Base-by-base conservation (phyloP, 345 rosid species). In the Eutrema heterophyllum region DNA sequence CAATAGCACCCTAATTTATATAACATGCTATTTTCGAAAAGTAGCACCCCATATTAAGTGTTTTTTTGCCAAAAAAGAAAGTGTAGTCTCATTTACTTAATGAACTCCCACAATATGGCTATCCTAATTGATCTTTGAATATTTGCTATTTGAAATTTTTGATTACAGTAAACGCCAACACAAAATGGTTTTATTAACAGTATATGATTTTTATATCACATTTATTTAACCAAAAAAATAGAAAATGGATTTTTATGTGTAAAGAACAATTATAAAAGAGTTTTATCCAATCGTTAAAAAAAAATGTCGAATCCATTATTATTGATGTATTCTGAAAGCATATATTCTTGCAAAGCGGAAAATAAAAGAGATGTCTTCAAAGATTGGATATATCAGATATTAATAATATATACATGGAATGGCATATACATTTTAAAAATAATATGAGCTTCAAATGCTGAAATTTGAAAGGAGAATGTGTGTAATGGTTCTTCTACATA, bases 251-350 rank as follows among this genome's bases (percentile, higher is more conserved):
- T 45, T 46, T 51, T 75, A 5, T 21, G 7, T 43, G 70, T 53
- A 68, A 59, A 50, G 73, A 75, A 60, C 29, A 67, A 41, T 67
- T 40, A 62, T 75, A 27, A 61, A 68, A 75, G 65, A 53, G 54
- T n/a, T 54, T 41, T 75, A 35, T 75, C 57, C 43, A 75, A 52
- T 62, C 73, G 58, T 49, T 57, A 38, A 39, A 21, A 66, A 9
- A 41, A 9, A n/a, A 21, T 36, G 43, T 56, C 61, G 61, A 74
- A 44, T 39, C 67, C 61, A 67, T 50, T 67, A 50, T 60, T 60
- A 45, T 44, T 52, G 74, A 68, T 75, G 74, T 68, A 52, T 61
- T 61, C 57, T 52, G 58, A 61, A 62, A 53, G 79, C 63, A 68
- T 68, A 62, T 53, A 53, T 68, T 67, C 73, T 56, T 66, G 44